Base-by-base conservation (phyloP, 352 stramenopile species). In the Sclerospora graminicola region DNA sequence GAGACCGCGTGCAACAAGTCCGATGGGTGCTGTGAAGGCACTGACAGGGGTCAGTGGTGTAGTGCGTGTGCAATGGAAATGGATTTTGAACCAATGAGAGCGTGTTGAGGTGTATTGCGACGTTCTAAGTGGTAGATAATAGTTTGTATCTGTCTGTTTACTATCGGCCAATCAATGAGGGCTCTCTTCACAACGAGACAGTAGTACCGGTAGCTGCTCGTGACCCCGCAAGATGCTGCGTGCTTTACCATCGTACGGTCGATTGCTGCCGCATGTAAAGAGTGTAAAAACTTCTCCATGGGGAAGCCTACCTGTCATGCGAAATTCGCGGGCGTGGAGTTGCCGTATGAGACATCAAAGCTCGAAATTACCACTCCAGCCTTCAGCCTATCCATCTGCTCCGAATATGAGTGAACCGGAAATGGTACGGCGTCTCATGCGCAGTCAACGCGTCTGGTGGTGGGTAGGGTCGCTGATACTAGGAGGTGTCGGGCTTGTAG, bases 361-460 rank as follows among this genome's bases (percentile, higher is more conserved):
- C 46, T 41, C 40, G 10, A 18, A 63, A 4, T 32, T 30, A 13
- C n/a, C 31, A 3, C 4, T 31, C 10, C 27, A 32, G 4, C 10
- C 28, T 33, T 14, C 15, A 5, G 35, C 11, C 13, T 18, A 23
- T 5, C 46, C n/a, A 24, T 4, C 31, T 3, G 9, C 28, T 8
- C n/a, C 21, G 11, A 40, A 37, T 32, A 43, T 82, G 51, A 82
- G 56, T 48, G 72, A 84, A 32, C 57, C 62, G 5, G 57, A 72
- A 47, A 58, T 69, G 49, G 46, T 66, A 4, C 40, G 48, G 21
- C 62, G 49, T 15, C 48, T 80, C 26, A 61, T 63, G 34, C 69
- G 69, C 2, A 76, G 60, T 31, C 69, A 87, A 49, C 62, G 69
- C 7, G 53, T 71, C 15, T 87, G 63, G 65, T 66, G 63, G 47